phyloP scores from a whole-genome alignment of 2,329 filamentous ascomycete genomes.

The Neopestalotiopsis sp. region DNA sequence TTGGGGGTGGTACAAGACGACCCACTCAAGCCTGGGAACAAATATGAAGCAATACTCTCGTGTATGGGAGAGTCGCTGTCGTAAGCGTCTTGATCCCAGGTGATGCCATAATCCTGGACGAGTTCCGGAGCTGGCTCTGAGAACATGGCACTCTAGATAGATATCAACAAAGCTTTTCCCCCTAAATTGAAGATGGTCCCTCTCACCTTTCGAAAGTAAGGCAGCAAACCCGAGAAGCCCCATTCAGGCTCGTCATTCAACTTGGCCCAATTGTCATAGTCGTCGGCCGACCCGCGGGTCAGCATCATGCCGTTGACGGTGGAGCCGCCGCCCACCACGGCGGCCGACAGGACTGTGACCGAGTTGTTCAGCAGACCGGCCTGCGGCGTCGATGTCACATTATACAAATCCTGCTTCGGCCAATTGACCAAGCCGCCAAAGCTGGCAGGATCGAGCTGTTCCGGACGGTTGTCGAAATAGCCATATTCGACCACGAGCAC shows the following conservation, averaged over 20 bases:
- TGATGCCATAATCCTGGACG: neutral
- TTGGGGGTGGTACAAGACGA: neutral
- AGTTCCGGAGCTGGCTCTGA: neutral
- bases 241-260: neutral
- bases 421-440: neutral
- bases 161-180: neutral
- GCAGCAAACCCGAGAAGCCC: slow-evolving; percentile 1
- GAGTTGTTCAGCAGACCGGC: neutral
- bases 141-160: neutral
- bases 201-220: neutral
- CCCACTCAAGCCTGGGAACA: neutral
- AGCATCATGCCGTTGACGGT: slow-evolving; percentile 16
- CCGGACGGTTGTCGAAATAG: slow-evolving; percentile 4
- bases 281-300: neutral
- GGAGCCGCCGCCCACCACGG: slow-evolving; percentile 6
- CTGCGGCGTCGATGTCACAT: slow-evolving; percentile 8
- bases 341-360: neutral
- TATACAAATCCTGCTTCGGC: slow-evolving; percentile 2
- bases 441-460: slow-evolving; percentile 1
- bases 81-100: neutral
- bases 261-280: slow-evolving; percentile 10
- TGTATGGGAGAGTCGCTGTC: neutral
- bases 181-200: neutral
- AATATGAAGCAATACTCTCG: neutral
- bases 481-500: slow-evolving; percentile 12